Conservation (phyloP, 257 asterid genomes). For the Buddleja alternifolia region DNA sequence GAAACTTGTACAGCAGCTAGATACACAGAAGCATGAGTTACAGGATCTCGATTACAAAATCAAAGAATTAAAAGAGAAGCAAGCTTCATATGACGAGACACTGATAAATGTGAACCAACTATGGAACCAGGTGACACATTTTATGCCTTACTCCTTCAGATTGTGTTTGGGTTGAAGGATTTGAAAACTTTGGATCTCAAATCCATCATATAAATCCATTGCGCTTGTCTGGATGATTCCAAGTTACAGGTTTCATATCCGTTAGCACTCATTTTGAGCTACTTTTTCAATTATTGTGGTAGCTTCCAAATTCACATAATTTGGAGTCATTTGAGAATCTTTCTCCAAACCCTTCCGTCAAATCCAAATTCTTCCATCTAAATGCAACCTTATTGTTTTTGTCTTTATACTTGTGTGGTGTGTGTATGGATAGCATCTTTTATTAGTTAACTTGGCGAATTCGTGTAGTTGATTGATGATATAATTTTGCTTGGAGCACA, state of each 20-base stretch:
- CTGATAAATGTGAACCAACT: slow-evolving; percentile 71
- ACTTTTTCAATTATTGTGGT: too few species aligned
- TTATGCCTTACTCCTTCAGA: neutral
- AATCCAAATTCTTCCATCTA: too few species aligned
- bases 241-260: too few species aligned
- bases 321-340: too few species aligned
- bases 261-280: too few species aligned
- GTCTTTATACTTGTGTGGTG: slow-evolving; percentile 16
- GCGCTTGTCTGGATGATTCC: too few species aligned
- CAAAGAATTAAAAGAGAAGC: slow-evolving; percentile 68
- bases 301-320: too few species aligned
- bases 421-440: slow-evolving; percentile 23
- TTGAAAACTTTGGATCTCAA: too few species aligned
- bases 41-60: slow-evolving; percentile 77
- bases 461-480: slow-evolving; percentile 75
- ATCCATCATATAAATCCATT: too few species aligned
- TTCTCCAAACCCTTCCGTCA: too few species aligned
- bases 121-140: slow-evolving; percentile 81
- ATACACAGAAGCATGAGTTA: slow-evolving; percentile 78
- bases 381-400: neutral
- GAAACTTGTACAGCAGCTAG: slow-evolving; percentile 88
- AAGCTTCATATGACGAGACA: slow-evolving; percentile 70
- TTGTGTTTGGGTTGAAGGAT: too few species aligned
- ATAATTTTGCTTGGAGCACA: slow-evolving; percentile 73
- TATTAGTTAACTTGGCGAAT: slow-evolving; percentile 27